Evolutionary conservation across 2,329 filamentous ascomycete genomes (phyloP), one percentile per base, ranked within the genome.

Genomic region (Rutstroemia sp.): DNA sequence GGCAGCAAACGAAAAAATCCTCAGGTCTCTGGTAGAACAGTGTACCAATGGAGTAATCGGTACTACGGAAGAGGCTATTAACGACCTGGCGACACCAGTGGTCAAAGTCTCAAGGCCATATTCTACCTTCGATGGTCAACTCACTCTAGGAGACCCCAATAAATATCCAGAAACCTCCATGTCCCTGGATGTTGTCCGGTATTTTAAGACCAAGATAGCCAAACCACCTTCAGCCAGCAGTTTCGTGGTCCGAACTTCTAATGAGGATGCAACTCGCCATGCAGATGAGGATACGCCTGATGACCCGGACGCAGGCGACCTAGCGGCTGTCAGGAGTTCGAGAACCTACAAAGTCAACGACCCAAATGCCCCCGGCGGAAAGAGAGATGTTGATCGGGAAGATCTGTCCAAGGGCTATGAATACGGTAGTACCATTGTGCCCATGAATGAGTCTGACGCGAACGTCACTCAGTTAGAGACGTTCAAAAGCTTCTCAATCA

Each of bases 361-460:
- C 59, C 80, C 86, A 5, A 76, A 80, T 41, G 84, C 84, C 0
- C 84, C 87, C 0, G 90, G 89, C 16, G 88, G 88, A 12, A 95
- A 92, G 72, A 80, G 79, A 54, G 89, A 96, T 53, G 84, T 99
- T 25, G 83, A 88, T 27, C 83, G 84, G 57, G 91, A 95, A 14
- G 82, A 89, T 16, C 78, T 99, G 39, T 89, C 89, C n/a, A 95
- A 91, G 69, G 94, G 94, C 0, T 99, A 92, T 67, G 86, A 90
- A 67, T 99, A 99, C 69, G 94, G 94, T 47, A 82, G 91, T 56
- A 96, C 92, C 0, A 90, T 89, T 2, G 92, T 99, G 1, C 86
- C 88, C 63, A 96, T 99, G 63, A 89, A 83, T 62, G 86, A 92
- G 64, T 87, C 87, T 0, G 92, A 99, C 65, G 81, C 87, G 69